These are phyloP conservation scores for Phaeolepiota aurea DNA, from an alignment of 768 basidiomycete species.

Conservation along the genomic window DNA sequence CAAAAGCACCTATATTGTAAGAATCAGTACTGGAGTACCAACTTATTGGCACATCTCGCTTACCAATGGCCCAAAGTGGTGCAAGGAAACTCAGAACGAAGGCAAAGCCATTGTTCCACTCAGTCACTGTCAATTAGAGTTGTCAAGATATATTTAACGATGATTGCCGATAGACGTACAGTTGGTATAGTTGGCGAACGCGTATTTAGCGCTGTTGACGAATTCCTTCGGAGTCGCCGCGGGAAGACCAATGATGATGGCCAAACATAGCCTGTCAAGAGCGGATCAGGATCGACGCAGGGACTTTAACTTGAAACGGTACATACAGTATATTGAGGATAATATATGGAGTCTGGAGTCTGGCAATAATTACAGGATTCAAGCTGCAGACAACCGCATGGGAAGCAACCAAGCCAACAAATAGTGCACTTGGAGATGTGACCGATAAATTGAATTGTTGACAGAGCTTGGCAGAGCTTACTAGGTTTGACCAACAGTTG, in stretches of 20 bases:
- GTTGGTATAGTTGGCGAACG: constrained; percentile 55
- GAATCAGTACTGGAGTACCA: not conserved
- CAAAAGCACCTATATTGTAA: constrained; percentile 26
- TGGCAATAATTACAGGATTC: constrained; percentile 55
- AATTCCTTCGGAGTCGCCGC: constrained; percentile 52
- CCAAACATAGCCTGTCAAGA: constrained; percentile 44
- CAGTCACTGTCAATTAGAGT: constrained; percentile 26
- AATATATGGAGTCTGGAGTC: constrained; percentile 65
- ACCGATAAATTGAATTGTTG: not conserved
- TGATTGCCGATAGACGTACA: constrained; percentile 8
- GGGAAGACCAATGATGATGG: constrained; percentile 63
- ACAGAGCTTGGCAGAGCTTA: constrained; percentile 18
- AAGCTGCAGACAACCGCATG: constrained; percentile 64
- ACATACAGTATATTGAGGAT: constrained; percentile 61
- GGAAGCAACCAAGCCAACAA: constrained; percentile 46
- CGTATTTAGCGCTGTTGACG: constrained; percentile 52
- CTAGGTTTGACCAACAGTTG: constrained; percentile 39
- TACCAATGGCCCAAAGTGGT: constrained; percentile 35
- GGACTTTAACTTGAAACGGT: not conserved
- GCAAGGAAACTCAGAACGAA: constrained; percentile 38
- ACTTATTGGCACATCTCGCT: not conserved
- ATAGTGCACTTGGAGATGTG: constrained; percentile 46
- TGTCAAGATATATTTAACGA: not conserved
- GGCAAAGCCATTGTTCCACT: constrained; percentile 52
- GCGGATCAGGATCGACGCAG: not conserved